Conservation (phyloP, 2,329 filamentous ascomycete genomes). For the Calycina marina region DNA sequence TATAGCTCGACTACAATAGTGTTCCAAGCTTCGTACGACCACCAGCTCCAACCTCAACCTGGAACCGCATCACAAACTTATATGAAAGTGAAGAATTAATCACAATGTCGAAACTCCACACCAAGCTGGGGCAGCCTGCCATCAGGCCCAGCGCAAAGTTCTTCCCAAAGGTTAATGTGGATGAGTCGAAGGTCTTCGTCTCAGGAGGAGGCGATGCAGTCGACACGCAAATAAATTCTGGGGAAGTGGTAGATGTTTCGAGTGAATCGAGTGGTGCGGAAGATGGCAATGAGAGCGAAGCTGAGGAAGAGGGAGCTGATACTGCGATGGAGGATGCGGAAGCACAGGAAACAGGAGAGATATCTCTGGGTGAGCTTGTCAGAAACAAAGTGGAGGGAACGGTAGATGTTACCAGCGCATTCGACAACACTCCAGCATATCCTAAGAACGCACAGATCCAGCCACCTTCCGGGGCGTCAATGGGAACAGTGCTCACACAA, state of each 20-base stretch:
- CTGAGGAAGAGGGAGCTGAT: conserved; percentile 27
- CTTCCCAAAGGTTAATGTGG: conserved; percentile 34
- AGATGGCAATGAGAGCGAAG: conserved; percentile 29
- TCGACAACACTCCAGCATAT: conserved; percentile 25
- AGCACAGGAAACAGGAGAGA: conserved; percentile 26
- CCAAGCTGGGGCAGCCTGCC: conserved; percentile 40
- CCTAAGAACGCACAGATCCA: conserved; percentile 14
- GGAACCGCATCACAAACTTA: too few relatives aligned
- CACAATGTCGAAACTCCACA: conserved; percentile 42
- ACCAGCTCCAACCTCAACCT: too few relatives aligned
- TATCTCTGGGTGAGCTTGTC: conserved; percentile 79
- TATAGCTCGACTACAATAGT: too few relatives aligned
- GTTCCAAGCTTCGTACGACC: too few relatives aligned
- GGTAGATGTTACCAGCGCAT: conserved; percentile 58
- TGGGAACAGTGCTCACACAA: conserved; percentile 86
- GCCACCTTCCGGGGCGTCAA: conserved; percentile 56
- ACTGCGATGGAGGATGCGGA: conserved; percentile 26
- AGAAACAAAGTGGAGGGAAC: conserved; percentile 53
- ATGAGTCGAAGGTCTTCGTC: conserved; percentile 43
- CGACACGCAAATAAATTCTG: conserved; percentile 11
- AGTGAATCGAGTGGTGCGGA: conserved; percentile 35
- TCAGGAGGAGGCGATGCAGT: conserved; percentile 21
- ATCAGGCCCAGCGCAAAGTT: conserved; percentile 38
- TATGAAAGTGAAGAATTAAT: too few relatives aligned
- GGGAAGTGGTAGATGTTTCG: conserved; percentile 37